A percentile compares a stretch with the other conserved stretches of the same genome.
Evolutionary conservation across 208 protist species (phyloP).

Genomic region (Phytomonas sp.): DNA sequence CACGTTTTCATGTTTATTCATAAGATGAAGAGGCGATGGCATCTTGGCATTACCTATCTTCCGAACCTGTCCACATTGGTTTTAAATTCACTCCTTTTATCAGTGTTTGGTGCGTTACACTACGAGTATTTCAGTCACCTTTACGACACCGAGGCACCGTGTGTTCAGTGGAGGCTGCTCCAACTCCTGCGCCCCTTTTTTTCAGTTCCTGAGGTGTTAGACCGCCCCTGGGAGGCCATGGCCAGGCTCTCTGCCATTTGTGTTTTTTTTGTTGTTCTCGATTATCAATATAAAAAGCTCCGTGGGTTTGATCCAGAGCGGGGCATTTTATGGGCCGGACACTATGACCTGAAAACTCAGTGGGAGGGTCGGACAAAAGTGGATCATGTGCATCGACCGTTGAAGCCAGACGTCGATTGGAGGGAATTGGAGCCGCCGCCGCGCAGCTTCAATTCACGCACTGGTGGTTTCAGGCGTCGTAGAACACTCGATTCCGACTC

Average conservation of each 20-base stretch:
- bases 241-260: conserved; percentile 26
- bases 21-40: conserved; percentile 60
- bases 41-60: conserved; percentile 59
- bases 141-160: conserved; percentile 12
- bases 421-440: conserved; percentile 19
- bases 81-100: conserved; percentile 68
- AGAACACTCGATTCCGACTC: too few species aligned
- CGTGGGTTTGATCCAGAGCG: conserved; percentile 53
- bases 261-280: conserved; percentile 30
- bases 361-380: too few species aligned
- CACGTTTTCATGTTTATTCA: conserved; percentile 45
- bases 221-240: conserved; percentile 19
- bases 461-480: too few species aligned
- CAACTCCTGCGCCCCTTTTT: conserved; percentile 14
- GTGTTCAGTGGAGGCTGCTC: conserved; percentile 3
- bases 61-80: conserved; percentile 27
- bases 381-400: too few species aligned
- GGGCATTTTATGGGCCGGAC: conserved; percentile 58
- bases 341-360: conserved; percentile 32
- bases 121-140: conserved; percentile 46
- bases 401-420: conserved; percentile 11
- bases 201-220: conserved; percentile 5
- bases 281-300: conserved; percentile 66
- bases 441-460: not conserved
- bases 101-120: conserved; percentile 47